Evolutionary conservation across 768 basidiomycete species (phyloP).

Genomic region (Rhizopogon rudus): DNA sequence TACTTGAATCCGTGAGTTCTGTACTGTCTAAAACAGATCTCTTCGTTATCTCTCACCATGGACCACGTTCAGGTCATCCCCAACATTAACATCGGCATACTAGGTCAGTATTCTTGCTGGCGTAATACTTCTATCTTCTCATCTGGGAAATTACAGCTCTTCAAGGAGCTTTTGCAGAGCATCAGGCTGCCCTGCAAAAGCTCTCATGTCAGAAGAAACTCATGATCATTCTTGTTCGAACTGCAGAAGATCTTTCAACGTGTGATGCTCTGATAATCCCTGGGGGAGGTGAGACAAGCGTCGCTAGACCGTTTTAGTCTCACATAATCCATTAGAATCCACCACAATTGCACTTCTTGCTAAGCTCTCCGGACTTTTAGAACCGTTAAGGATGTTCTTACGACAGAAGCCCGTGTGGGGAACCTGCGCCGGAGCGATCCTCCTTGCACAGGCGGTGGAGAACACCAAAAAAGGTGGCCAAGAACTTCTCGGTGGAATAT

Average conservation of each 20-base stretch:
- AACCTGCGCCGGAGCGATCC: slow-evolving; percentile 92
- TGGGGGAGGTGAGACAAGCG: slow-evolving; percentile 62
- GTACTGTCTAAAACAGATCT: background rate
- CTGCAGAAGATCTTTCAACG: slow-evolving; percentile 60
- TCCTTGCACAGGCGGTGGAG: slow-evolving; percentile 69
- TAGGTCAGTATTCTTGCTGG: slow-evolving; percentile 33
- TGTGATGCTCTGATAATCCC: slow-evolving; percentile 92
- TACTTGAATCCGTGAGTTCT: background rate
- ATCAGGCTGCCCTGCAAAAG: slow-evolving; percentile 65
- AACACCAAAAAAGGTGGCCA: slow-evolving; percentile 86
- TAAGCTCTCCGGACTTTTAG: slow-evolving; percentile 66
- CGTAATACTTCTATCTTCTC: background rate
- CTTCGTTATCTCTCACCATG: background rate
- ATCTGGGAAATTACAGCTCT: slow-evolving; percentile 48
- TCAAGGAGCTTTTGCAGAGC: slow-evolving; percentile 91
- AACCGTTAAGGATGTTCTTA: slow-evolving; percentile 76
- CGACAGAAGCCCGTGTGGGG: slow-evolving; percentile 82
- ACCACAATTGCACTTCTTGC: slow-evolving; percentile 86
- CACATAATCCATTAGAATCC: slow-evolving; percentile 51
- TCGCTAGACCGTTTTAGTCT: background rate
- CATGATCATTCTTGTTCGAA: slow-evolving; percentile 59
- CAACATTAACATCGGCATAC: slow-evolving; percentile 40
- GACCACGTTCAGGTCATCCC: slow-evolving; percentile 7
- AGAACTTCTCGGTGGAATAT: slow-evolving; percentile 77
- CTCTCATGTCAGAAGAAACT: slow-evolving; percentile 43